phyloP scores from a whole-genome alignment of 2,329 filamentous ascomycete species.

The Alternaria novae-zelandiae region DNA sequence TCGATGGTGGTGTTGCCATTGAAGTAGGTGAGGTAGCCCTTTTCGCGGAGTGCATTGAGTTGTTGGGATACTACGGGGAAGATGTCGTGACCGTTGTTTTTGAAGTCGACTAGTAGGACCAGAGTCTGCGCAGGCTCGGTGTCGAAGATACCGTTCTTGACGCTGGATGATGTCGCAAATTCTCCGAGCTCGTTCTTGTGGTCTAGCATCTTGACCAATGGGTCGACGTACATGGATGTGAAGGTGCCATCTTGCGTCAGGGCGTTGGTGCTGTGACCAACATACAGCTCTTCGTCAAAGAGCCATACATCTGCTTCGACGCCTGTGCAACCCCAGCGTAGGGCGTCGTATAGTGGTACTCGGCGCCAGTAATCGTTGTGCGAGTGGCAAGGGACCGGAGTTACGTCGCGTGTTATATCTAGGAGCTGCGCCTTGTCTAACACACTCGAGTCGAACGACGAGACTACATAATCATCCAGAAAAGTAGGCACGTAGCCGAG shows the following conservation, averaged over 20 bases:
- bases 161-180: slow-evolving; percentile 37
- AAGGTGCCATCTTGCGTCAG: slow-evolving; percentile 58
- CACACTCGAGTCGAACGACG: slow-evolving; percentile 52
- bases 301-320: slow-evolving; percentile 66
- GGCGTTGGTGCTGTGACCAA: slow-evolving; percentile 59
- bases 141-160: slow-evolving; percentile 59
- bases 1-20: slow-evolving; percentile 51
- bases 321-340: slow-evolving; percentile 61
- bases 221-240: slow-evolving; percentile 60
- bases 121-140: slow-evolving; percentile 57
- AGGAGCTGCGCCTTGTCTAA: slow-evolving; percentile 49
- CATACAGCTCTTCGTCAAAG: slow-evolving; percentile 60
- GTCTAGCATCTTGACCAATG: slow-evolving; percentile 57
- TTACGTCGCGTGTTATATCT: slow-evolving; percentile 58
- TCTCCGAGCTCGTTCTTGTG: slow-evolving; percentile 53
- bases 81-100: slow-evolving; percentile 46
- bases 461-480: slow-evolving; percentile 43
- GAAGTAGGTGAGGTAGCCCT: slow-evolving; percentile 59
- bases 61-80: slow-evolving; percentile 50
- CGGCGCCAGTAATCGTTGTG: slow-evolving; percentile 67
- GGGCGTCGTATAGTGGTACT: slow-evolving; percentile 62
- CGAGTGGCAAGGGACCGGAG: slow-evolving; percentile 61
- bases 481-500: slow-evolving; percentile 46
- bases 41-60: slow-evolving; percentile 56
- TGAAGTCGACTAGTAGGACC: slow-evolving; percentile 61